Percentiles rank a stretch among this genome's conserved stretches.
phyloP scores from a whole-genome alignment of 345 rosid species.

The Acer saccharum region DNA sequence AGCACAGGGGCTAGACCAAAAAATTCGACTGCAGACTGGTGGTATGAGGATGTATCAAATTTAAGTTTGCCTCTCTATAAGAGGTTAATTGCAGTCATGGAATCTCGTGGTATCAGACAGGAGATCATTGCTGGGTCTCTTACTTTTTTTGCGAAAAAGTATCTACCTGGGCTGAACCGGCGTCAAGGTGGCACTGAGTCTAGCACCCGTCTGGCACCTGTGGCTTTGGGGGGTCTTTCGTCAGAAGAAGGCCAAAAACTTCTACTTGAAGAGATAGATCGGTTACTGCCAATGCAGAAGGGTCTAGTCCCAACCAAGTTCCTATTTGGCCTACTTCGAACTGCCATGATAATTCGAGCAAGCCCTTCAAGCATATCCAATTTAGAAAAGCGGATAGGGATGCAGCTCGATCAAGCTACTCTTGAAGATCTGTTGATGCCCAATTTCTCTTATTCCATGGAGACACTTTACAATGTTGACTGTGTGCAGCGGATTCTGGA shows the following conservation, averaged over 20 bases:
- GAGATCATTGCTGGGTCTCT: constrained; percentile 82
- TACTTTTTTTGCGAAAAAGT: constrained; percentile 68
- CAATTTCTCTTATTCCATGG: constrained; percentile 79
- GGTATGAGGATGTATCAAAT: constrained; percentile 89
- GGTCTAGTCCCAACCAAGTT: constrained; percentile 79
- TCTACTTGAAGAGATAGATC: constrained; percentile 75
- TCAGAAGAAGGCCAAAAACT: constrained; percentile 88
- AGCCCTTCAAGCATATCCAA: constrained; percentile 62
- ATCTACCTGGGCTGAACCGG: constrained; percentile 82
- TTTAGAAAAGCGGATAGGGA: constrained; percentile 83
- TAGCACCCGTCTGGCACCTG: constrained; percentile 60
- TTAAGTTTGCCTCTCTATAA: constrained; percentile 76
- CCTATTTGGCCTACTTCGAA: constrained; percentile 80
- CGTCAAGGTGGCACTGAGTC: constrained; percentile 67
- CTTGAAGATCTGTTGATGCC: constrained; percentile 97
- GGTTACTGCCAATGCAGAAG: constrained; percentile 74
- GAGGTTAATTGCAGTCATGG: constrained; percentile 74
- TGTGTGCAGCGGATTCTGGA: constrained; percentile 83
- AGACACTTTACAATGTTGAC: constrained; percentile 90
- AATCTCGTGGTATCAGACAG: constrained; percentile 69
- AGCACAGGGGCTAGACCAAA: constrained; percentile 90
- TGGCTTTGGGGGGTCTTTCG: constrained; percentile 52
- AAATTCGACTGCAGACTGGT: constrained; percentile 83
- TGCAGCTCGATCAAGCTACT: constrained; percentile 96
- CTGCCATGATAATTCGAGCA: constrained; percentile 76